These are phyloP conservation scores for Podospora fimiseda DNA, from an alignment of 495 filamentous ascomycete genomes.

Conservation along the genomic window DNA sequence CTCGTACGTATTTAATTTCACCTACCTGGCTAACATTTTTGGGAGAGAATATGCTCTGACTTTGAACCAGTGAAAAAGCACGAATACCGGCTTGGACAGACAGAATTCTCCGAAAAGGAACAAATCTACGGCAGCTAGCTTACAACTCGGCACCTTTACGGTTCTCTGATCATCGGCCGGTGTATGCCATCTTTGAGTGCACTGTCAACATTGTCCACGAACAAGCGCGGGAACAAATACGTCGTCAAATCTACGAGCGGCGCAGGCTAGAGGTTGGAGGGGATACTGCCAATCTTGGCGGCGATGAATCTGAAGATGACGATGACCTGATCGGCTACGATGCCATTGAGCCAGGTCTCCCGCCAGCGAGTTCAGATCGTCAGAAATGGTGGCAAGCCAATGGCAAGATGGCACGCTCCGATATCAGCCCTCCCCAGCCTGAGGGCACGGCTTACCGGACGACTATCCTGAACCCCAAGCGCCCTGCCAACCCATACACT, in stretches of 20 bases:
- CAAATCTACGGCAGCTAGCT: conserved; percentile 69
- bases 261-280: conserved; percentile 54
- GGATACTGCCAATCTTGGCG: conserved; percentile 36
- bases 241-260: conserved; percentile 62
- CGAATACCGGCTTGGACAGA: conserved; percentile 98
- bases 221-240: conserved; percentile 59
- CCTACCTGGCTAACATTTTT: neutral
- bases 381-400: conserved; percentile 95
- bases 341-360: conserved; percentile 70
- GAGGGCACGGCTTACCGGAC: conserved; percentile 35
- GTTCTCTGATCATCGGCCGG: conserved; percentile 91
- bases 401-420: conserved; percentile 69
- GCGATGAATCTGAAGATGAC: conserved; percentile 64
- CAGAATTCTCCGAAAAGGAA: conserved; percentile 79
- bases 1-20: conserved; percentile 54
- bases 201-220: conserved; percentile 74
- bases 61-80: conserved; percentile 64
- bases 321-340: conserved; percentile 66
- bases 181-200: conserved; percentile 83
- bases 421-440: conserved; percentile 54
- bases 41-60: conserved; percentile 4
- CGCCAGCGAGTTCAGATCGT: conserved; percentile 82
- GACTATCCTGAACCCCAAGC: conserved; percentile 61
- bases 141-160: conserved; percentile 73
- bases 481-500: conserved; percentile 77